Percentiles rank a stretch among this genome's conserved stretches.
These are phyloP conservation scores for Coccinonectria pachysandricola DNA, from an alignment of 2,329 filamentous ascomycete species.

Conservation along the genomic window DNA sequence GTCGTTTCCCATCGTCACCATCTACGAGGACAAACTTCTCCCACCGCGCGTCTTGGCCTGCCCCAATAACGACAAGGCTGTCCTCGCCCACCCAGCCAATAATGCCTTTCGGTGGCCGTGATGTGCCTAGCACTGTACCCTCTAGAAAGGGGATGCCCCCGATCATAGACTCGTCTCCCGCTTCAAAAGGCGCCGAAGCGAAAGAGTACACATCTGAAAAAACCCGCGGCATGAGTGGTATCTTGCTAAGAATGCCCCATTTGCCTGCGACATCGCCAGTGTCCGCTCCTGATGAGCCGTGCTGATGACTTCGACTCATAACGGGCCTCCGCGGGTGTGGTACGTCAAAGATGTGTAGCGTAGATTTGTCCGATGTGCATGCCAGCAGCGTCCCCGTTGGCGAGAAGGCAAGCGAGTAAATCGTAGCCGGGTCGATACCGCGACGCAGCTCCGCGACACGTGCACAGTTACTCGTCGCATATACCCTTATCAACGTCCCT, in stretches of 20 bases:
- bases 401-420: slow-evolving; percentile 83
- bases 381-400: slow-evolving; percentile 72
- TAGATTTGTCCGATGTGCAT: slow-evolving; percentile 93
- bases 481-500: slow-evolving; percentile 83
- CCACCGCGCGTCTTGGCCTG: slow-evolving; percentile 73
- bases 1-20: slow-evolving; percentile 55
- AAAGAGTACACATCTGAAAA: slow-evolving; percentile 90
- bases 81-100: slow-evolving; percentile 75
- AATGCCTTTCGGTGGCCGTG: slow-evolving; percentile 65
- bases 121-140: slow-evolving; percentile 37
- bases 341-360: slow-evolving; percentile 86
- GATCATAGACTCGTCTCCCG: slow-evolving; percentile 59
- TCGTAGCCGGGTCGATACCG: slow-evolving; percentile 76
- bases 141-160: slow-evolving; percentile 34
- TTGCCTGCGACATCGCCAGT: slow-evolving; percentile 53
- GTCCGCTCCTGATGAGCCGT: slow-evolving; percentile 19
- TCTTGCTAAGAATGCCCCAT: slow-evolving; percentile 75
- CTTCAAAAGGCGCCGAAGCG: slow-evolving; percentile 68
- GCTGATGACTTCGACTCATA: slow-evolving; percentile 22
- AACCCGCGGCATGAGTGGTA: slow-evolving; percentile 74
- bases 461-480: slow-evolving; percentile 68
- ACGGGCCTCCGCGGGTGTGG: slow-evolving; percentile 42
- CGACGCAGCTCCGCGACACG: slow-evolving; percentile 76
- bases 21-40: slow-evolving; percentile 73
- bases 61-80: slow-evolving; percentile 65